Conservation (phyloP, 2,329 filamentous ascomycete species). For the Bipolaris gigantea region DNA sequence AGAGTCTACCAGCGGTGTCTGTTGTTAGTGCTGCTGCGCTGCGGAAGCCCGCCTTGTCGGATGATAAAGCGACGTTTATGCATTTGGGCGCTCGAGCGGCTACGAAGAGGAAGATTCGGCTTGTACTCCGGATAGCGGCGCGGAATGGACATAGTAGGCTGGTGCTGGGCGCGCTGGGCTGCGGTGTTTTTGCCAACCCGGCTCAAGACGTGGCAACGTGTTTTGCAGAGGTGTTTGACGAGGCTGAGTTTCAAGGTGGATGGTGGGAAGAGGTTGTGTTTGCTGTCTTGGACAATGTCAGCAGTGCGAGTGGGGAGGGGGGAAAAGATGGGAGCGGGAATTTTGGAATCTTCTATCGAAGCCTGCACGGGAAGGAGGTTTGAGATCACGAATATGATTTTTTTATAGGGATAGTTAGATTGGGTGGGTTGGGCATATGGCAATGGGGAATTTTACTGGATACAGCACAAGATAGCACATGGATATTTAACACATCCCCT, state of each 20-base stretch:
- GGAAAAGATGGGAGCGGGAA: conserved; percentile 51
- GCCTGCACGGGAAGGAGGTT: conserved; percentile 30
- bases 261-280: conserved; percentile 69
- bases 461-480: background rate
- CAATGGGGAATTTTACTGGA: background rate
- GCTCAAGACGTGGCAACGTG: conserved; percentile 62
- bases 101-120: conserved; percentile 65
- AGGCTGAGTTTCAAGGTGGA: conserved; percentile 63
- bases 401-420: background rate
- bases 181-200: conserved; percentile 68
- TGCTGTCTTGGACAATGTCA: conserved; percentile 57
- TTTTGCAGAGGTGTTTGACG: conserved; percentile 63
- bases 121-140: conserved; percentile 63
- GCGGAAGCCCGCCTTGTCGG: conserved; percentile 43
- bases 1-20: conserved; percentile 56
- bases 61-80: conserved; percentile 19
- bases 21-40: conserved; percentile 64
- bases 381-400: background rate
- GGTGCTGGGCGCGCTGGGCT: conserved; percentile 70
- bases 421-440: background rate
- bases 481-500: background rate
- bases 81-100: conserved; percentile 50
- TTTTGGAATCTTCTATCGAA: conserved; percentile 52
- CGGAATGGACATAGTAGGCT: conserved; percentile 59
- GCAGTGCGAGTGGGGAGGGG: conserved; percentile 15